Evolutionary conservation across 176 grass and related monocot species (phyloP).

Genomic region (Oryza officinalis): DNA sequence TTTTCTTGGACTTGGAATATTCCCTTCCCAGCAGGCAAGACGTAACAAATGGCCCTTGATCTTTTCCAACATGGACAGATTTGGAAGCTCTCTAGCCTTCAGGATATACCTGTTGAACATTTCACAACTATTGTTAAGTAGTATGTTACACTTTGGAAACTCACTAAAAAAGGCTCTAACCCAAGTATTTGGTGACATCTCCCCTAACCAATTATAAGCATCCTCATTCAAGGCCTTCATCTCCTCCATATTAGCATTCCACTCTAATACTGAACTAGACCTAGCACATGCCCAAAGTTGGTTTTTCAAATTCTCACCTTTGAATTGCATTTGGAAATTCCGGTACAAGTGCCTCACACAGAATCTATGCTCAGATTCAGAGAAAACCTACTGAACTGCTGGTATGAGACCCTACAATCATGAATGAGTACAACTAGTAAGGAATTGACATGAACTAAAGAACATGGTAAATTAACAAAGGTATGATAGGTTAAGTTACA

Average conservation of each 20-base stretch:
- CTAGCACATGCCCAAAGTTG: neutral
- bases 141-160: too few relatives aligned
- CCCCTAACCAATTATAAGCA: neutral
- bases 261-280: neutral
- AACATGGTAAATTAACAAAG: too few relatives aligned
- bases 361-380: neutral
- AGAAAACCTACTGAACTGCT: too few relatives aligned
- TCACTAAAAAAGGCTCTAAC: too few relatives aligned
- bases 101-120: too few relatives aligned
- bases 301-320: neutral
- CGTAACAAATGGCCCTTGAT: neutral
- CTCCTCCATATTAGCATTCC: too few relatives aligned
- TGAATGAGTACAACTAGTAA: neutral
- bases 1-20: neutral
- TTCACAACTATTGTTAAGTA: too few relatives aligned
- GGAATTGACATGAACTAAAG: too few relatives aligned
- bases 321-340: neutral
- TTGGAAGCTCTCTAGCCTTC: neutral
- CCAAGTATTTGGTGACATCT: neutral
- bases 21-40: neutral
- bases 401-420: too few relatives aligned
- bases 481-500: too few relatives aligned
- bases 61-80: neutral
- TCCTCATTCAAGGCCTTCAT: too few relatives aligned
- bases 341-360: neutral